These are phyloP conservation scores for Solioccasus polychromus DNA, from an alignment of 768 basidiomycete genomes.

Conservation along the genomic window DNA sequence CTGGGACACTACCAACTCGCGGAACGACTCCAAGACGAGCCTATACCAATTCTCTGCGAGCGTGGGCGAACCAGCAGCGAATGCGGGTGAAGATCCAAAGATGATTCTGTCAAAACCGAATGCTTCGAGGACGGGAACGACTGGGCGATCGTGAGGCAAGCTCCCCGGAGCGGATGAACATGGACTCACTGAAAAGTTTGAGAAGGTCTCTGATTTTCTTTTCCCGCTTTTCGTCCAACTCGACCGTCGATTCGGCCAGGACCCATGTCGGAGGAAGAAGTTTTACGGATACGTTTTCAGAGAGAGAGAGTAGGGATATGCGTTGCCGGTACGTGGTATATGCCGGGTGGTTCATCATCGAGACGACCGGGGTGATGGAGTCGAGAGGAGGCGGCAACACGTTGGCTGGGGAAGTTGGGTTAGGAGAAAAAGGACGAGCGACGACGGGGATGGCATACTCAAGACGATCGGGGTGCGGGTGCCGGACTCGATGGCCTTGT, in stretches of 20 bases:
- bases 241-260: conserved; percentile 40
- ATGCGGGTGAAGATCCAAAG: conserved; percentile 73
- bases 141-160: conserved; percentile 35
- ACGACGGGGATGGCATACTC: conserved; percentile 38
- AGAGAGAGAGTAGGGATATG: conserved; percentile 68
- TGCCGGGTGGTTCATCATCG: conserved; percentile 73
- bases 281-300: conserved; percentile 68
- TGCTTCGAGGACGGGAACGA: conserved; percentile 80
- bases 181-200: conserved; percentile 79
- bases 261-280: conserved; percentile 78
- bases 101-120: conserved; percentile 83
- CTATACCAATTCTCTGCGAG: conserved; percentile 75
- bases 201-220: conserved; percentile 54
- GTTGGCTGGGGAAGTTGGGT: conserved; percentile 50
- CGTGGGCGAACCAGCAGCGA: conserved; percentile 44
- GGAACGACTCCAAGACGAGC: conserved; percentile 72
- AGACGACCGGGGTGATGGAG: conserved; percentile 67
- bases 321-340: conserved; percentile 74
- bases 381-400: conserved; percentile 77
- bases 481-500: conserved; percentile 47
- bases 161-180: neutral
- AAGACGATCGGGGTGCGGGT: conserved; percentile 53
- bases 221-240: conserved; percentile 36
- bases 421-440: neutral
- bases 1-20: conserved; percentile 78